Base-by-base conservation (phyloP, 2,329 filamentous ascomycete genomes). In the Fusarium clavum region DNA sequence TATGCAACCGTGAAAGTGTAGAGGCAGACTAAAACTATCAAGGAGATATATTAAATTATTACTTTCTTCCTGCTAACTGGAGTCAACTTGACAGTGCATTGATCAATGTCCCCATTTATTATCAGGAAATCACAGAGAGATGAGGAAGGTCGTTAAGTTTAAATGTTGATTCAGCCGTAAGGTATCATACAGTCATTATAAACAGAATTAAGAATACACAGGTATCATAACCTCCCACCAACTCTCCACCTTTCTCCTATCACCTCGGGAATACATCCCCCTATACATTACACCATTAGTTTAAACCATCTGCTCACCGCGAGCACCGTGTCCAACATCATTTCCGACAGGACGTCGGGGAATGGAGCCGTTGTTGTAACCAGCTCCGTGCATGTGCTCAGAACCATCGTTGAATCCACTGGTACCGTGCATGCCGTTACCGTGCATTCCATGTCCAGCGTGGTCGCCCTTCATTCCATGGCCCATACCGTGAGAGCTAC, bases 231-330 rank as follows among this genome's bases (percentile, higher is more conserved):
- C 18, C 24, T 34, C 4, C 43, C 10, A 25, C 29, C 27, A 16
- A 7, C 30, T 38, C 5, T 24, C 18, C 8, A 12, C 16, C 14
- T n/a, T 7, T 29, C 5, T 34, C 30, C 14, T 22, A 12, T 10
- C 20, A 24, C 29, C 3, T 34, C 9, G 11, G n/a, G 30, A 14
- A 16, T 12, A 6, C 18, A 29, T 32, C 1, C 8, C 14, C 29
- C 22, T 2, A 3, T 3, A 12, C 11, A 20, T 46, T 24, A 41
- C 25, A 9, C 18, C 45, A 32, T 57, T 38, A 38, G 10, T n/a
- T 38, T 44, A 71, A 25, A 71, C 69, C 69, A 71, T 72, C 11
- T 72, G 43, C 32, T 71, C 69, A 2, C 43, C 68, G 1, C 61
- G 44, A n/a, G n/a, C 34, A 16, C 47, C 66, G 22, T 45, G 29